Base-by-base conservation (phyloP, 345 rosid genomes). In the Raphanus raphanistrum region DNA sequence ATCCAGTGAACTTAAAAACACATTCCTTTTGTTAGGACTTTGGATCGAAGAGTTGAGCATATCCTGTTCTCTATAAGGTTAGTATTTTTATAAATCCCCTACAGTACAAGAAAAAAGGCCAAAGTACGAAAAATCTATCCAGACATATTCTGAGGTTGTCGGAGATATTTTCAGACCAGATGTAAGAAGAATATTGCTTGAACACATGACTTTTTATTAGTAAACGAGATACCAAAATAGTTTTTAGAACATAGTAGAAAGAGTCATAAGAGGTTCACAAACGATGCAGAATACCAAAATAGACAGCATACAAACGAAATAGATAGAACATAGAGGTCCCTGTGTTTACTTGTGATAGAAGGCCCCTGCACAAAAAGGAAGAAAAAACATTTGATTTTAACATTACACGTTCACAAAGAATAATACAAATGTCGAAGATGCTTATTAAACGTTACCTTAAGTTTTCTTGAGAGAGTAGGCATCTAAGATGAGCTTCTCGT, bases 1-100 rank as follows among this genome's bases (percentile, higher is more conserved):
- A 76, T 87, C 88, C 92, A 6, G 94, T 92, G 71, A 90, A 88
- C 67, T 86, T 86, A 75, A 36, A 36, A 88, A 88, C 33, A 90
- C 89, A 70, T 83, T 84, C 54, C 41, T 36, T 36, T 8, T 36
- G 31, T 36, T 41, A 41, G 4, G 48, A 9, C 48, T 11, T 43
- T 3, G 13, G 45, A 38, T 9, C 45, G 12, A 10, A 10, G 48
- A 11, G 48, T 41, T 1, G 48, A 41, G 54, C 54, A 45, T 50
- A 5, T 5, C 55, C 54, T 12, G 13, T 45, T 45, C 54, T 45
- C 16, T 13, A 45, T 16, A 45, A 4, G 54, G 16, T 45, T 45
- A 12, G 4, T 45, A 12, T 41, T 41, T 41, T 41, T 45, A n/a
- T 12, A 16, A 45, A 45, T 45, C 2, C 54, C 16, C 0, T 13